Conservation (phyloP, 129 eudicot species). For the Ambrosia artemisiifolia region DNA sequence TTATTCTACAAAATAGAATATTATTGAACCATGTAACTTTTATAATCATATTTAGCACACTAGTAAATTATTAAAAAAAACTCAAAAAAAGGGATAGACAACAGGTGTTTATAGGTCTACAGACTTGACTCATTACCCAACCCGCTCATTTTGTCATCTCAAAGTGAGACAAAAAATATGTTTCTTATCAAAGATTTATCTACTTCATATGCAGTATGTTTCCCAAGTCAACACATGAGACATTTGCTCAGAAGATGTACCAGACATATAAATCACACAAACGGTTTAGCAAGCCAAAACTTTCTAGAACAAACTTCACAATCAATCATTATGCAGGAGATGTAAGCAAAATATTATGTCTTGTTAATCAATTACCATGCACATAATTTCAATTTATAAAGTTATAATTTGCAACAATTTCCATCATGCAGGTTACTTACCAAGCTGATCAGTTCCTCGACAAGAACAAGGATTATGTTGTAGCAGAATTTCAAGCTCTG, state of each 20-base stretch:
- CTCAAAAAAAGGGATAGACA: too few species aligned
- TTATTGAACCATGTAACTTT: too few species aligned
- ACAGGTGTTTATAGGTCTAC: too few species aligned
- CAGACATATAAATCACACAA: constrained; percentile 86
- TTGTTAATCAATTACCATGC: neutral
- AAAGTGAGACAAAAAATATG: too few species aligned
- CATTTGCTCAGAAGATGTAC: constrained; percentile 97
- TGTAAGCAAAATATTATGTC: constrained; percentile 40
- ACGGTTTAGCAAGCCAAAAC: constrained; percentile 98
- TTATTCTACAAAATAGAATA: too few species aligned
- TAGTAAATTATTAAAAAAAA: too few species aligned
- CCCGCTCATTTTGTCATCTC: too few species aligned
- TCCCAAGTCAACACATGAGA: constrained; percentile 97
- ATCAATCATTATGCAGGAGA: constrained; percentile 98
- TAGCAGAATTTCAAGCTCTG: constrained; percentile 95
- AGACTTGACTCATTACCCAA: too few species aligned
- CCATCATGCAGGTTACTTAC: constrained; percentile 71
- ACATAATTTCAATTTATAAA: neutral
- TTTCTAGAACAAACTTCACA: constrained; percentile 87
- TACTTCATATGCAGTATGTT: constrained; percentile 73
- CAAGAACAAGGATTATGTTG: constrained; percentile 94
- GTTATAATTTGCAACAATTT: constrained; percentile 10
- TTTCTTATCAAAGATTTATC: too few species aligned
- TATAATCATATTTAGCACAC: too few species aligned
- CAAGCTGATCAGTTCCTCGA: constrained; percentile 97